Percentiles rank a stretch among this genome's conserved stretches.
Conservation (phyloP, 2,329 filamentous ascomycete genomes). For the Chaetoscypha palmicola region DNA sequence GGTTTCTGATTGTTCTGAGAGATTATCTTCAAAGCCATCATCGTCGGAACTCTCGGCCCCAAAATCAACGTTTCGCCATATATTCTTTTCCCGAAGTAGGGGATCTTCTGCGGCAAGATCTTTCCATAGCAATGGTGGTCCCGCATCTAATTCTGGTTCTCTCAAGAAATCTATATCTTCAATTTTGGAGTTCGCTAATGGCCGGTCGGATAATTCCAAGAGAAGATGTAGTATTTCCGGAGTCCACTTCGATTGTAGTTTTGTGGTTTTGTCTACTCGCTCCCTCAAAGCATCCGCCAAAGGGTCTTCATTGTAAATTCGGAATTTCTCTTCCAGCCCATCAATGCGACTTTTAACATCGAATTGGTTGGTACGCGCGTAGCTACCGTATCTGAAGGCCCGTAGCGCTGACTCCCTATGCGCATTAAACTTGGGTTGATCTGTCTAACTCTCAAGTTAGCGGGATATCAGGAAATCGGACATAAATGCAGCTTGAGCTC, state of each 20-base stretch:
- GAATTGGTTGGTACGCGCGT: slow-evolving; percentile 67
- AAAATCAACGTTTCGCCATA: slow-evolving; percentile 69
- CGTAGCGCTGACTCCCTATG: slow-evolving; percentile 45
- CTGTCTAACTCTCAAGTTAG: slow-evolving; percentile 21
- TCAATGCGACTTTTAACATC: slow-evolving; percentile 57
- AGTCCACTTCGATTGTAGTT: slow-evolving; percentile 53
- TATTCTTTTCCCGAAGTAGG: slow-evolving; percentile 55
- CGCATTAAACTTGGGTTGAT: slow-evolving; percentile 35
- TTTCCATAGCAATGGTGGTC: slow-evolving; percentile 61
- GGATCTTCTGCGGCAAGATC: slow-evolving; percentile 73
- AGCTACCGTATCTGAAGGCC: slow-evolving; percentile 47
- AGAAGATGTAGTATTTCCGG: slow-evolving; percentile 76
- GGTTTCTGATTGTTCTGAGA: slow-evolving; percentile 33
- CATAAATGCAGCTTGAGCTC: too few species aligned
- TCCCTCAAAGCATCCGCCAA: slow-evolving; percentile 62
- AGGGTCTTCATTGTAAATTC: slow-evolving; percentile 69
- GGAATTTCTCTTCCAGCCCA: slow-evolving; percentile 80
- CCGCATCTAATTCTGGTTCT: slow-evolving; percentile 37
- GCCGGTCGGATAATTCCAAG: slow-evolving; percentile 74
- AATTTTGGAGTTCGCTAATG: slow-evolving; percentile 62
- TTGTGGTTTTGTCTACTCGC: slow-evolving; percentile 53
- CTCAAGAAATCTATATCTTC: slow-evolving; percentile 52
- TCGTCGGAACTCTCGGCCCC: slow-evolving; percentile 54
- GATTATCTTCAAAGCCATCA: slow-evolving; percentile 30
- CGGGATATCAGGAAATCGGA: too few species aligned